A percentile compares a stretch with the other conserved stretches of the same genome.
These are phyloP conservation scores for Pyrus communis DNA, from an alignment of 306 rosid genomes.

Conservation along the genomic window DNA sequence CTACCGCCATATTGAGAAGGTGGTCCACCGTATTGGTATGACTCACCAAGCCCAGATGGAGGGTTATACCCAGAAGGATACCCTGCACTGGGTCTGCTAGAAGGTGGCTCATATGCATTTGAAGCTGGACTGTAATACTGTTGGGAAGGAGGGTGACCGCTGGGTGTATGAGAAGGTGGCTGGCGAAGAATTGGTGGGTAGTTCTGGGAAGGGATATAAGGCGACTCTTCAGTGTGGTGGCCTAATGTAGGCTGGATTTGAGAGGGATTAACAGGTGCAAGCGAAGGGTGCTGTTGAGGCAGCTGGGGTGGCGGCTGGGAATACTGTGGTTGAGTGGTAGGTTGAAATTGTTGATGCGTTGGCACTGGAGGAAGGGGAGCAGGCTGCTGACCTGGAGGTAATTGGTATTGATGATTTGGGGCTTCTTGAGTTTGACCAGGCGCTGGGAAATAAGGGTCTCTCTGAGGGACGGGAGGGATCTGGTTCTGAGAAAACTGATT, in stretches of 20 bases:
- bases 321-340: constrained; percentile 49
- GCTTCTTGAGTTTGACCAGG: constrained; percentile 59
- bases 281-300: constrained; percentile 54
- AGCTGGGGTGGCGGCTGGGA: constrained; percentile 46
- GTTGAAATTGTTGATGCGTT: constrained; percentile 56
- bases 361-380: constrained; percentile 43
- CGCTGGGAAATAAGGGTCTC: constrained; percentile 53
- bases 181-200: constrained; percentile 55
- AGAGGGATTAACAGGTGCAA: constrained; percentile 36
- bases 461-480: constrained; percentile 50
- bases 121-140: constrained; percentile 53
- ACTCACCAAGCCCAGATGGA: constrained; percentile 44
- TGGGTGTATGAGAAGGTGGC: constrained; percentile 53
- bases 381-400: constrained; percentile 48
- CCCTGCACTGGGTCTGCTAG: constrained; percentile 49
- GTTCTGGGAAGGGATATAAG: constrained; percentile 60
- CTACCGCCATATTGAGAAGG: constrained; percentile 46
- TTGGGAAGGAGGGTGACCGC: constrained; percentile 54
- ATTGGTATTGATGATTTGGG: constrained; percentile 57
- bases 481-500: constrained; percentile 59
- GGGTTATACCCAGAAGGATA: constrained; percentile 60
- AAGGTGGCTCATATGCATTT: constrained; percentile 45
- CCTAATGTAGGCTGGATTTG: constrained; percentile 49
- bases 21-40: constrained; percentile 56
- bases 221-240: constrained; percentile 68